Conservation (phyloP, 2,329 filamentous ascomycete genomes). For the Trichoderma harzianum region DNA sequence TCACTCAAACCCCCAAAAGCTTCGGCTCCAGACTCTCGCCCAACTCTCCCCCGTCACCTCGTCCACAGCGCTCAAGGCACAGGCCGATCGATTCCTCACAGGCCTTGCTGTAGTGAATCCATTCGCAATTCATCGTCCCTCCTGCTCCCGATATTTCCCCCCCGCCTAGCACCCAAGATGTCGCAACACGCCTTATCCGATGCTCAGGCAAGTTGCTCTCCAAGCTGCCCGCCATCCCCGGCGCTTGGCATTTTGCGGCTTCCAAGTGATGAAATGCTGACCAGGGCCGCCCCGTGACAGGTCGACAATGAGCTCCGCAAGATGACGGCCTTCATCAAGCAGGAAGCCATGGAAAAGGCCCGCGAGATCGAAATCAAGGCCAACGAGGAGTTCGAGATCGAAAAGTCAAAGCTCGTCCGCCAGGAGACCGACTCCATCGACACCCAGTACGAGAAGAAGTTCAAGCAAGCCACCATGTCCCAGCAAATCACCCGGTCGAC, state of each 20-base stretch:
- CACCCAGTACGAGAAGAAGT: constrained; percentile 93
- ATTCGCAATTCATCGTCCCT: not conserved
- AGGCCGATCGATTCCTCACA: not conserved
- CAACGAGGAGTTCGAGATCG: constrained; percentile 97
- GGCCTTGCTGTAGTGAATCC: not conserved
- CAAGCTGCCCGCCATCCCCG: not conserved
- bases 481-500: constrained; percentile 98
- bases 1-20: not conserved
- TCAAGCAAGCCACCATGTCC: constrained; percentile 96
- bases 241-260: constrained; percentile 20
- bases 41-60: not conserved
- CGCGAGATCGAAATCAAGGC: constrained; percentile 97
- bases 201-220: constrained; percentile 69
- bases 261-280: constrained; percentile 15
- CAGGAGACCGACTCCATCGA: constrained; percentile 94
- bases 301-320: constrained; percentile 98
- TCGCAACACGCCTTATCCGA: constrained; percentile 96
- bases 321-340: constrained; percentile 99
- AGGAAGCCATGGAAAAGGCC: constrained; percentile 95
- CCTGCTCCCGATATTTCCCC: not conserved
- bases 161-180: constrained; percentile 57
- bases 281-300: constrained; percentile 44
- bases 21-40: not conserved
- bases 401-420: constrained; percentile 97
- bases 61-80: not conserved